These are phyloP conservation scores for Penicillium antarcticum DNA, from an alignment of 495 filamentous ascomycete species.

Conservation along the genomic window DNA sequence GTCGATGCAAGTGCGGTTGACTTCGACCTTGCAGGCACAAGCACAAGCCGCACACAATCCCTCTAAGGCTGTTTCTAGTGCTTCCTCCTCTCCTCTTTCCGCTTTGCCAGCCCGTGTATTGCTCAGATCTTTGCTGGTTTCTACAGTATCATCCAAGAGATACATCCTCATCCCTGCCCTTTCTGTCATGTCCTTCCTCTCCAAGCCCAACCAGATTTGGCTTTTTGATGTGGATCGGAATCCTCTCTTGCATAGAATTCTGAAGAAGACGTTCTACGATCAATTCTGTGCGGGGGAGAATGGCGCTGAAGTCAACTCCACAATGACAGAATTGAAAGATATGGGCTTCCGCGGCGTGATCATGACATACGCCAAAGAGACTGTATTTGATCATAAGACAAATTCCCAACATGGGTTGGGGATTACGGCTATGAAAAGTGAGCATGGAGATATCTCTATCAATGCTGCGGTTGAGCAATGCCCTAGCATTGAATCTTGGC, in stretches of 20 bases:
- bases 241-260: slow-evolving; percentile 31
- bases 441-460: slow-evolving; percentile 7
- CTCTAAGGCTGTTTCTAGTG: not conserved
- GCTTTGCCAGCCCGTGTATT: slow-evolving; percentile 65
- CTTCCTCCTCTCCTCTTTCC: slow-evolving; percentile 51
- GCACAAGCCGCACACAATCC: not conserved
- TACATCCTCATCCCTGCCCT: slow-evolving; percentile 63
- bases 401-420: slow-evolving; percentile 26
- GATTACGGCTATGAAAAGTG: slow-evolving; percentile 13
- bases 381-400: slow-evolving; percentile 36
- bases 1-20: not conserved
- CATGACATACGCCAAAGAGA: slow-evolving; percentile 45
- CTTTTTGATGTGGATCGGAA: slow-evolving; percentile 44
- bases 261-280: slow-evolving; percentile 46
- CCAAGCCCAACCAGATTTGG: slow-evolving; percentile 22
- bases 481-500: slow-evolving; percentile 66
- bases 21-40: slow-evolving; percentile 2
- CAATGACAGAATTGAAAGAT: slow-evolving; percentile 33
- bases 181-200: slow-evolving; percentile 57
- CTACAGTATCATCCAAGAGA: slow-evolving; percentile 70
- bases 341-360: slow-evolving; percentile 46
- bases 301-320: slow-evolving; percentile 26
- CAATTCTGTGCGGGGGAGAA: slow-evolving; percentile 49
- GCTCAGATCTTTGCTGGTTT: slow-evolving; percentile 71
- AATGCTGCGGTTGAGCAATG: slow-evolving; percentile 15